Conservation (phyloP, 495 filamentous ascomycete species). For the Aspergillus asperescens region DNA sequence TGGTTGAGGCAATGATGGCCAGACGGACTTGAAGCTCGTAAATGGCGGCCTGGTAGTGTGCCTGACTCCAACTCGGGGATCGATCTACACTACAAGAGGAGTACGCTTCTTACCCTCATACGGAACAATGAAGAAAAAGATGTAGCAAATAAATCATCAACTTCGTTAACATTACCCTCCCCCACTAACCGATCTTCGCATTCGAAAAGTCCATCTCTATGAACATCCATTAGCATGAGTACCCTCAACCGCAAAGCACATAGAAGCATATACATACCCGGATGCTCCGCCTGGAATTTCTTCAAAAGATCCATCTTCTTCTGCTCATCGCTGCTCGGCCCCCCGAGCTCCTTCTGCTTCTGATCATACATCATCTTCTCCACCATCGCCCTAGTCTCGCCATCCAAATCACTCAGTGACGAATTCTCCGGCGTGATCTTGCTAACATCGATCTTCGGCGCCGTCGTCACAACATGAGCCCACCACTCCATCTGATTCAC, state of each 20-base stretch:
- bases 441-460: conserved; percentile 80
- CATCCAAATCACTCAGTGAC: conserved; percentile 85
- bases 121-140: neutral
- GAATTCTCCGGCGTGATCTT: conserved; percentile 93
- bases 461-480: conserved; percentile 78
- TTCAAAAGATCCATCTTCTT: conserved; percentile 87
- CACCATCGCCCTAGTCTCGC: conserved; percentile 95
- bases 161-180: conserved; percentile 21
- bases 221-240: conserved; percentile 9
- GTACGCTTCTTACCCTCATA: neutral
- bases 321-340: conserved; percentile 84
- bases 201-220: conserved; percentile 50
- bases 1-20: too few species aligned
- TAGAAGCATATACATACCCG: conserved; percentile 67
- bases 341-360: conserved; percentile 89
- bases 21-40: too few species aligned
- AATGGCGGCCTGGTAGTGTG: neutral
- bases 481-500: conserved; percentile 98
- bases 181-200: conserved; percentile 37
- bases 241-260: neutral
- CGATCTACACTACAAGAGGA: neutral
- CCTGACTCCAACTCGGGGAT: neutral
- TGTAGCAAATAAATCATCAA: conserved; percentile 13
- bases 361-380: conserved; percentile 99
- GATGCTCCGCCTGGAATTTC: conserved; percentile 82